Conservation (phyloP, 352 stramenopile genomes). For the Phytophthora palmivora region DNA sequence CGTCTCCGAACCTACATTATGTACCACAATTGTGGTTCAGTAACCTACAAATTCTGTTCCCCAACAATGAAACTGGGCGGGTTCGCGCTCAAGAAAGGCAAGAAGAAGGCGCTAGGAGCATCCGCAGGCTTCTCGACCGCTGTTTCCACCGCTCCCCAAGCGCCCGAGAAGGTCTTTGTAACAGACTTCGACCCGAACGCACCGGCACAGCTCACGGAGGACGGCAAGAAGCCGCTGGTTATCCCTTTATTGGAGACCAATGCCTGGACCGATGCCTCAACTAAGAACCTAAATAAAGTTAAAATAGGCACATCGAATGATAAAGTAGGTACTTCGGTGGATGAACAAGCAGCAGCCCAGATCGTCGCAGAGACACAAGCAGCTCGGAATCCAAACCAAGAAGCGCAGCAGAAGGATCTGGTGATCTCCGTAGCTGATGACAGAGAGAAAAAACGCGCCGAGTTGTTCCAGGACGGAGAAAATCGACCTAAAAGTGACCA, state of each 20-base stretch:
- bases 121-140: slow-evolving; percentile 35
- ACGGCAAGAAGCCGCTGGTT: slow-evolving; percentile 53
- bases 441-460: slow-evolving; percentile 29
- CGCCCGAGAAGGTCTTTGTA: slow-evolving; percentile 69
- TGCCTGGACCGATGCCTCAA: slow-evolving; percentile 40
- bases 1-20: too few relatives aligned
- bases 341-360: slow-evolving; percentile 48
- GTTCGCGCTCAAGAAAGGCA: slow-evolving; percentile 82
- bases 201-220: slow-evolving; percentile 35
- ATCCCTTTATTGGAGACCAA: slow-evolving; percentile 79
- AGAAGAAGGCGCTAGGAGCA: slow-evolving; percentile 42
- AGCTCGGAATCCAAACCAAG: slow-evolving; percentile 4
- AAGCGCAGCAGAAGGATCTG: slow-evolving; percentile 32
- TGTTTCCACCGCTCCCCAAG: slow-evolving; percentile 7
- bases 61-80: slow-evolving; percentile 62
- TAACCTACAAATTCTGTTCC: too few relatives aligned
- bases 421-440: slow-evolving; percentile 62
- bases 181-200: slow-evolving; percentile 70
- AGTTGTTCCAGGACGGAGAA: slow-evolving; percentile 49
- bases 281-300: background rate
- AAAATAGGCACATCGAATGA: background rate
- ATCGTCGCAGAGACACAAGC: slow-evolving; percentile 48
- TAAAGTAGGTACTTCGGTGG: slow-evolving; percentile 21
- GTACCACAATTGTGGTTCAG: too few relatives aligned
- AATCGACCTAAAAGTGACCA: slow-evolving; percentile 25